Evolutionary conservation across 345 rosid genomes (phyloP).

Genomic region (Gossypium sturtianum): DNA sequence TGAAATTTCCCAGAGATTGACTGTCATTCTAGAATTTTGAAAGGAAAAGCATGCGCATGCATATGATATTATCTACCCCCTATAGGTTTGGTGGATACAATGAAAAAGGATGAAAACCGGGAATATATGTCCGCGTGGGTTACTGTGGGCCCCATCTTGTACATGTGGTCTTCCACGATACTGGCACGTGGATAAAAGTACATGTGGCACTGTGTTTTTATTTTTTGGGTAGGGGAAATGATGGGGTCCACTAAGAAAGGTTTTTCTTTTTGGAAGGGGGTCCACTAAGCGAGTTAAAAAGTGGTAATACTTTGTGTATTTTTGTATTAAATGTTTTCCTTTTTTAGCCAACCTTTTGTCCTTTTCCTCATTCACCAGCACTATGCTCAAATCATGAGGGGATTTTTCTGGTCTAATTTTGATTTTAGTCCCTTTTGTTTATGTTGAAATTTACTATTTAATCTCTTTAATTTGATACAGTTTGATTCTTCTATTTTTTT

Average conservation of each 20-base stretch:
- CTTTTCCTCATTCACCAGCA: neutral
- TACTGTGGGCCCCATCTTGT: constrained; percentile 15
- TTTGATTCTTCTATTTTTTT: no score
- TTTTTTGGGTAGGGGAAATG: neutral
- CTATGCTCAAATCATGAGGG: neutral
- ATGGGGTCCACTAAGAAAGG: neutral
- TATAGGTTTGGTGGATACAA: neutral
- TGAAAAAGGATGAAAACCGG: neutral
- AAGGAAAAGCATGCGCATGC: constrained; percentile 22
- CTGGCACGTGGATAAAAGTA: constrained; percentile 12
- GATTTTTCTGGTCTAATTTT: neutral
- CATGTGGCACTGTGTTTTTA: constrained; percentile 14
- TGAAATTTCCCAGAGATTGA: constrained; percentile 19
- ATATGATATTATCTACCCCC: neutral
- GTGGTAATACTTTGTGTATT: neutral
- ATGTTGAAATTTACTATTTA: no score
- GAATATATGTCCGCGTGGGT: constrained; percentile 15
- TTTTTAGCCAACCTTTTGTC: neutral
- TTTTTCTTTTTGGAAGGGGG: no score
- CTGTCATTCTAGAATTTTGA: constrained; percentile 7
- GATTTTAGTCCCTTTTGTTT: neutral
- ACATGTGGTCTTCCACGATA: neutral
- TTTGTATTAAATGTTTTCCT: neutral
- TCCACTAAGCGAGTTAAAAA: no score
- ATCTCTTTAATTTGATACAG: no score